Conservation (phyloP, 2,329 filamentous ascomycete species). For the Chaetothyriales sp. region DNA sequence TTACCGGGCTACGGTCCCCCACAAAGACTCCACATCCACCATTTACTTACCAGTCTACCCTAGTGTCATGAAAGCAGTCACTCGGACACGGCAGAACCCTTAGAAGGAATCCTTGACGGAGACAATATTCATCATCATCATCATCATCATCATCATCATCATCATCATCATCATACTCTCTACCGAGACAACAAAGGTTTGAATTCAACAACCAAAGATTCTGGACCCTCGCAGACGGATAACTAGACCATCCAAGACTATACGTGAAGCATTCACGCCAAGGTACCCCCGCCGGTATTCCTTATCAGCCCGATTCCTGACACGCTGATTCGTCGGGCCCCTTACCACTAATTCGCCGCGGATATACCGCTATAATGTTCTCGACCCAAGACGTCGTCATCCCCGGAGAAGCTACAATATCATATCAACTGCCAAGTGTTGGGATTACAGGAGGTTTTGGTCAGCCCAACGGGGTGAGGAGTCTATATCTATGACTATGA, state of each 20-base stretch:
- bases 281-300: background rate
- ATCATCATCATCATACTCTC: background rate
- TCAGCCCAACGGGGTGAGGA: background rate
- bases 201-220: background rate
- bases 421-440: background rate
- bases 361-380: background rate
- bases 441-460: background rate
- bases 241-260: background rate
- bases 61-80: background rate
- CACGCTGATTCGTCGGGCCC: background rate
- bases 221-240: background rate
- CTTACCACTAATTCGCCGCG: background rate
- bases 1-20: background rate
- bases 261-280: background rate
- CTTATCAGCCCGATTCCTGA: background rate
- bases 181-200: background rate
- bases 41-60: background rate
- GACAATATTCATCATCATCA: background rate
- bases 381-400: background rate
- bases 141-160: too few relatives aligned
- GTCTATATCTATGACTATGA: background rate
- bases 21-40: background rate
- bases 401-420: background rate
- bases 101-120: background rate
- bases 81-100: background rate